phyloP scores from a whole-genome alignment of 495 filamentous ascomycete species.

The Neurospora sp. region DNA sequence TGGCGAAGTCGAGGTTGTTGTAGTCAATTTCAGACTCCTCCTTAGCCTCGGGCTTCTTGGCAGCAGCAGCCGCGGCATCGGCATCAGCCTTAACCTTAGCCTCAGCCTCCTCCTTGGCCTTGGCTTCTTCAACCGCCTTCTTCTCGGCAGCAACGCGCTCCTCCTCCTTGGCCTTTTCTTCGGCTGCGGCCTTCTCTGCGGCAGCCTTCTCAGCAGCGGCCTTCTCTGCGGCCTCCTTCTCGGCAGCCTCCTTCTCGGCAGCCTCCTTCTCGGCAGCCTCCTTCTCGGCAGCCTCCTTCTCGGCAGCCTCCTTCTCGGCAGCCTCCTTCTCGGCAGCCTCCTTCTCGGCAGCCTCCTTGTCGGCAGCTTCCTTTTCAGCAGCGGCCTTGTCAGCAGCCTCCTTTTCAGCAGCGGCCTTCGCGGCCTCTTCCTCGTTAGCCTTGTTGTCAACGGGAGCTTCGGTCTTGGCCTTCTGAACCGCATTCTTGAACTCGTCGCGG shows the following conservation, averaged over 20 bases:
- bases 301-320: slow-evolving; percentile 40
- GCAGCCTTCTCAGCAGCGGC: slow-evolving; percentile 15
- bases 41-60: slow-evolving; percentile 36
- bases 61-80: slow-evolving; percentile 47
- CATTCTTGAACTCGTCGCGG: slow-evolving; percentile 41
- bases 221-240: slow-evolving; percentile 14
- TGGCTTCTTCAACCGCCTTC: slow-evolving; percentile 53
- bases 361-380: slow-evolving; percentile 35
- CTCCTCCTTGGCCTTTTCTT: slow-evolving; percentile 27
- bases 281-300: slow-evolving; percentile 36
- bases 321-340: slow-evolving; percentile 37
- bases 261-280: slow-evolving; percentile 29
- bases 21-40: slow-evolving; percentile 36
- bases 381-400: slow-evolving; percentile 34
- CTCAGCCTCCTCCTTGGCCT: slow-evolving; percentile 45
- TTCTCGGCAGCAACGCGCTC: slow-evolving; percentile 33
- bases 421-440: slow-evolving; percentile 29
- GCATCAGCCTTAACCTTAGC: slow-evolving; percentile 60
- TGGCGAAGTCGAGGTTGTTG: slow-evolving; percentile 30
- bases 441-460: slow-evolving; percentile 22
- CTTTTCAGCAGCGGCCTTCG: slow-evolving; percentile 19
- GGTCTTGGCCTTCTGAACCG: slow-evolving; percentile 33
- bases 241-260: slow-evolving; percentile 33
- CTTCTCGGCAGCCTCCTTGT: slow-evolving; percentile 34
- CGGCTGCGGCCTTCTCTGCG: slow-evolving; percentile 29